A percentile compares a stretch with the other conserved stretches of the same genome.
These are phyloP conservation scores for Platismatia glauca DNA, from an alignment of 495 filamentous ascomycete species.

Conservation along the genomic window DNA sequence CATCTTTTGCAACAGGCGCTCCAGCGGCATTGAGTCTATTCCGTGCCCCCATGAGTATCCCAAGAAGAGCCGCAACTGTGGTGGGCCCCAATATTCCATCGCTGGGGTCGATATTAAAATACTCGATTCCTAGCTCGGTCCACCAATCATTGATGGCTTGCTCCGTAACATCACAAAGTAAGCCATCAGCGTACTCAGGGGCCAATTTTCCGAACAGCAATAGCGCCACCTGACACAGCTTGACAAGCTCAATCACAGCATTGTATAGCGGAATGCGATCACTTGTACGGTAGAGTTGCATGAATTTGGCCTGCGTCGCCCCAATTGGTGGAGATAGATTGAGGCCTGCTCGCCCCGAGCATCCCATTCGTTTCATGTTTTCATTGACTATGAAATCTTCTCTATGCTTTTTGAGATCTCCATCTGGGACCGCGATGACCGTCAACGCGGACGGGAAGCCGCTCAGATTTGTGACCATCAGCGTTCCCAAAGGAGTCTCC, in stretches of 20 bases:
- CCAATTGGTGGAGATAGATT: conserved; percentile 64
- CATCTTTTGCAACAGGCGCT: conserved; percentile 82
- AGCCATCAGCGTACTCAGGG: conserved; percentile 82
- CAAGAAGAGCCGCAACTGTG: conserved; percentile 80
- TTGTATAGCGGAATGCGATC: conserved; percentile 67
- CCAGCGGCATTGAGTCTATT: conserved; percentile 76
- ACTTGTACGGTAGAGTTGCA: conserved; percentile 78
- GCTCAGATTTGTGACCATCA: conserved; percentile 91
- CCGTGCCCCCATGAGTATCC: conserved; percentile 78
- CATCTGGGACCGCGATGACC: conserved; percentile 79
- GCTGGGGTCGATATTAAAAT: conserved; percentile 82
- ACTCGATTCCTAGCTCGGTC: conserved; percentile 83
- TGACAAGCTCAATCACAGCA: conserved; percentile 82
- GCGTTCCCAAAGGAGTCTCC: conserved; percentile 70
- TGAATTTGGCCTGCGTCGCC: conserved; percentile 83
- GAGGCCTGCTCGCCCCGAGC: conserved; percentile 79
- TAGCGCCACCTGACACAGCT: conserved; percentile 82
- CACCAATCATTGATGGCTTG: conserved; percentile 90
- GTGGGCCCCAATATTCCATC: conserved; percentile 90
- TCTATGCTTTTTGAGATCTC: conserved; percentile 71
- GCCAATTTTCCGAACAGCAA: conserved; percentile 80
- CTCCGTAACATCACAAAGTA: conserved; percentile 90
- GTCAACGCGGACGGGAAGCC: conserved; percentile 83
- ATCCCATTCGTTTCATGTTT: conserved; percentile 83
- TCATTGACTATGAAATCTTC: conserved; percentile 92